Base-by-base conservation (phyloP, 768 basidiomycete species). In the Macrolepiota dolichaula region DNA sequence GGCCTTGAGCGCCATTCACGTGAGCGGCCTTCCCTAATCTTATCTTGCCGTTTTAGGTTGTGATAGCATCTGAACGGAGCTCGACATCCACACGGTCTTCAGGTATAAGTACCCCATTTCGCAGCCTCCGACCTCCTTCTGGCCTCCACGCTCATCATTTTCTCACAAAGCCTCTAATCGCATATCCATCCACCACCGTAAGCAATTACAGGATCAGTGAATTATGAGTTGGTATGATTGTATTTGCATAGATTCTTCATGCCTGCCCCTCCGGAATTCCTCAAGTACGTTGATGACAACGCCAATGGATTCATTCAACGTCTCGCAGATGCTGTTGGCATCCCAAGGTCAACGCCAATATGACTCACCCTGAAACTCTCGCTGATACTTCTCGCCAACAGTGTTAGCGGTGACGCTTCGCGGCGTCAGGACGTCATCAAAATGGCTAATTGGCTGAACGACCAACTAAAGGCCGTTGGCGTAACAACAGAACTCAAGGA, bases 391-490 rank as follows among this genome's bases (percentile, higher is more conserved):
- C 55, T 55, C 25, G 5, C 47, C 24, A 35, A 64, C 69, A 89
- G 90, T 67, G 77, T 94, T 64, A 87, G 86, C 62, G 84, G 88
- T 19, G 91, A 94, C 73, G 83, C 84, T 15, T 73, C 80, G 4
- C 86, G 83, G 69, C 86, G 95, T 44, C 72, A 80, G 50, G 88
- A 94, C 72, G 93, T 96, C 63, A 77, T 91, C 69, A 81, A 77
- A 65, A 99, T 99, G 97, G 89, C 87, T 0, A 76, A 86, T 37
- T 98, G 87, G 85, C 81, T 98, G 59, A 79, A 91, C 61, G 71
- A 68, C 4, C 84, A 94, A 70, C 85, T 98, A 61, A 83, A 82
- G 49, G 73, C 81, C n/a, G 81, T 94, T 46, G 94, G 92, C 5
- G 92, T 91, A 47, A 85, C 84, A 53, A 94, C 92, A 1, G 79